Base-by-base conservation (phyloP, 148 eudicot species). In the Camellia sinensis region DNA sequence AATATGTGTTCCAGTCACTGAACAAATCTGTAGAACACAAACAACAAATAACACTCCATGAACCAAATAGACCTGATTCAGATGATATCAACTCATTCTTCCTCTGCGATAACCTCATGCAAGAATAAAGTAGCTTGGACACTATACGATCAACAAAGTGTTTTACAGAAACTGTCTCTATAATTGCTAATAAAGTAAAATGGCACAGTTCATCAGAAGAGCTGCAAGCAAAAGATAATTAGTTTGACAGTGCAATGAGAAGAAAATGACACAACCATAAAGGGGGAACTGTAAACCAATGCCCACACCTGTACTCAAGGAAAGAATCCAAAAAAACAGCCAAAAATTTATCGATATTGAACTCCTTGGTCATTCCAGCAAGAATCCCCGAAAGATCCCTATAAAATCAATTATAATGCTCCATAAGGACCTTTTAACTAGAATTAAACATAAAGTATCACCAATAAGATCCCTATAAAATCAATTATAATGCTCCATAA, bases 281-380 rank as follows among this genome's bases (percentile, higher is more conserved):
- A 50, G 37, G 43, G 18, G 62, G 67, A 66, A 53, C 81, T 21
- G 14, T 15, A 71, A 64, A 66, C 65, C 59, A 73, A 65, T 40
- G 22, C 44, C 40, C 83, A 41, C 73, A 90, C 93, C 93, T 84
- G 84, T 81, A 85, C 82, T 91, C 91, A 59, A 93, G 67, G 62
- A 96, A 85, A 53, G 99, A 92, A 71, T 89, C 90, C 86, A 92
- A 82, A 67, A 96, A 87, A 71, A 89, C 78, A 41, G 76, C 65
- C 78, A 96, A 70, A 86, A 96, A 96, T 71, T 81, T 89, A 69
- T 96, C 99, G 54, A 90, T 88, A 65, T 92, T 91, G 87, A 93
- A 96, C 83, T 90, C 94, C 69, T 83, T 81, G 46, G 89, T 84
- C 85, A 96, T 77, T 64, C 85, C 90, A 70, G 74, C 79, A 73